Conservation (phyloP, 306 rosid species). For the Ochetophila trinervis region DNA sequence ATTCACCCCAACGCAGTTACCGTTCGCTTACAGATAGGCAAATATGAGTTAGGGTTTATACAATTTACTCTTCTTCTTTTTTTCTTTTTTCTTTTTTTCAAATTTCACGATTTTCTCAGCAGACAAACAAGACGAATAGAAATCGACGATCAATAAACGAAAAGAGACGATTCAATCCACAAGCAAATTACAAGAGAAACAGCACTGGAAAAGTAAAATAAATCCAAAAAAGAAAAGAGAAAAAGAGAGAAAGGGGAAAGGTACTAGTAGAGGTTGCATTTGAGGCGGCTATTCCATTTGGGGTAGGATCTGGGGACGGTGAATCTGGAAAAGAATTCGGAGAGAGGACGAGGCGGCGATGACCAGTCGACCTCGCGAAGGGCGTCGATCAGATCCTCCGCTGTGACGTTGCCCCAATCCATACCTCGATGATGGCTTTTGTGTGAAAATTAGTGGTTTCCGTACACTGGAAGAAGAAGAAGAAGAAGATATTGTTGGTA, state of each 20-base stretch:
- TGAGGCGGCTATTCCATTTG: conserved; percentile 95
- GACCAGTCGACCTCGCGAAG: conserved; percentile 99
- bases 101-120: not conserved
- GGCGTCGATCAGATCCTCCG: conserved; percentile 92
- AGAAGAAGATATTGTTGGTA: not conserved
- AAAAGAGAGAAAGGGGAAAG: not conserved
- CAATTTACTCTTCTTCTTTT: not conserved
- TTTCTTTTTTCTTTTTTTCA: not conserved
- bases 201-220: not conserved
- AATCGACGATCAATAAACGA: not conserved
- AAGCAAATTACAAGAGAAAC: not conserved
- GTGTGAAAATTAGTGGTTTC: conserved; percentile 12
- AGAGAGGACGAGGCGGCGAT: conserved; percentile 89
- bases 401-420: conserved; percentile 99
- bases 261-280: conserved; percentile 98
- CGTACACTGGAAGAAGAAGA: not conserved
- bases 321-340: conserved; percentile 93
- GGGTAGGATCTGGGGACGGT: conserved; percentile 72
- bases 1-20: no score
- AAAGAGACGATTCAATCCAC: not conserved
- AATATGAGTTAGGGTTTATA: conserved; percentile 5
- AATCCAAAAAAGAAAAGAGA: not conserved
- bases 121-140: not conserved
- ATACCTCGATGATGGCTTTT: conserved; percentile 20
- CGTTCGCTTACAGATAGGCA: not conserved